Evolutionary conservation across 306 rosid genomes (phyloP), one percentile per base, ranked within the genome.

Genomic region (Amphicarpaea edgeworthii): DNA sequence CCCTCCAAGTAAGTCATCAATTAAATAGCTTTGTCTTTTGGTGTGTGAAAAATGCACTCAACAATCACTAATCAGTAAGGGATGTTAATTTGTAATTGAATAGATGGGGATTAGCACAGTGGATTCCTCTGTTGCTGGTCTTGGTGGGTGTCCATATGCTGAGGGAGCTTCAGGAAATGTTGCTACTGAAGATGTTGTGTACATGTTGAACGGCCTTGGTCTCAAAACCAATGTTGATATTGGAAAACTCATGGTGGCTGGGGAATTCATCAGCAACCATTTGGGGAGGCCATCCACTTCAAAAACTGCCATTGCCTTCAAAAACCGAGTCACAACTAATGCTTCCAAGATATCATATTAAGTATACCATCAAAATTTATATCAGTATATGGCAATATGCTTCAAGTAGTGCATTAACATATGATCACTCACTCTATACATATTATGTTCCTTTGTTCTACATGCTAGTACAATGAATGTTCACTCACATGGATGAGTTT

Each of bases 111-210:
- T 81, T 43, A 70, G 82, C 73, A 68, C 73, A 43, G 82, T 81
- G 54, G 85, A 81, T 81, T 81, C 85, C 26, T 81, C 85, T 2
- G 77, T 81, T 54, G 67, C 78, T 10, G 85, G 85, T 23, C 85
- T 81, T 20, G 85, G 82, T 54, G 85, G 85, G 41, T 76, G 81
- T 63, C 82, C 82, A 32, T 81, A 81, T 81, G 85, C 85, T 3
- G 76, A 76, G 69, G 85, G 82, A 7, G 85, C 85, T 70, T 70
- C 85, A 53, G 85, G 85, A 70, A 91, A 93, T 51, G 93, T 92
- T 32, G 92, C 97, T 12, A 90, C 93, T 14, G 98, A 92, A 86
- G 98, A 95, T 81, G 98, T 95, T 40, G 91, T 95, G 42, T 95
- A 95, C 89, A 88, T 88, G 98, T 90, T 92, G 53, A 83, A 84